Evolutionary conservation across 2,329 filamentous ascomycete species (phyloP), one percentile per base, ranked within the genome.

Genomic region (Phoma sp.): DNA sequence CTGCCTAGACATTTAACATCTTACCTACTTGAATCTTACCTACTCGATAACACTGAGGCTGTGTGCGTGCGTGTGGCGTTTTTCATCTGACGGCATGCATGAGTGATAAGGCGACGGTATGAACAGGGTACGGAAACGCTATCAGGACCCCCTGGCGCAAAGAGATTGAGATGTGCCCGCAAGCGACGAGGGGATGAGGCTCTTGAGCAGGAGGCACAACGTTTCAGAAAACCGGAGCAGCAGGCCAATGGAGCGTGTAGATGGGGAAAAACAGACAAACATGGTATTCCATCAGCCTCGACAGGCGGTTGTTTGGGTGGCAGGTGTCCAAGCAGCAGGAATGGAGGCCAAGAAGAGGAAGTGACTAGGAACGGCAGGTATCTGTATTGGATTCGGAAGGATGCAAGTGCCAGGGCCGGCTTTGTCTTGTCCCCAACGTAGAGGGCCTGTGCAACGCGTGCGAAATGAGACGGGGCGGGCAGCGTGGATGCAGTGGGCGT

Each of bases 391-490:
- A 43, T 29, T 55, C 53, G 53, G 45, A 44, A 29, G 52, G 38
- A 46, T 45, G 56, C 45, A 51, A 43, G 51, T 38, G 48, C 49
- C 51, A 57, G 49, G 57, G 51, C 29, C 29, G 29, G 46, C 40
- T 45, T 48, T 40, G 47, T 51, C 36, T 5, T 15, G 10, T 21
- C 15, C 8, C 12, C 22, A 24, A 24, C 22, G 22, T 17, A 32
- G 29, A 50, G 32, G 56, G 58, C 40, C 53, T 57, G 61, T 62
- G 61, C 59, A 54, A 58, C 44, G 51, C 46, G 45, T 54, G 60
- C 39, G 45, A 60, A 57, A 62, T 58, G 60, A 62, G 60, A 58
- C 38, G 48, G 43, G 38, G 29, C 45, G 21, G 17, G 17, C 17
- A 17, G 51, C 35, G 45, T 45, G 33, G 31, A 37, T 38, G 39